Percentiles rank a stretch among this genome's conserved stretches.
phyloP scores from a whole-genome alignment of 108 stramenopile genomes.

The Mediolabrus comicus region DNA sequence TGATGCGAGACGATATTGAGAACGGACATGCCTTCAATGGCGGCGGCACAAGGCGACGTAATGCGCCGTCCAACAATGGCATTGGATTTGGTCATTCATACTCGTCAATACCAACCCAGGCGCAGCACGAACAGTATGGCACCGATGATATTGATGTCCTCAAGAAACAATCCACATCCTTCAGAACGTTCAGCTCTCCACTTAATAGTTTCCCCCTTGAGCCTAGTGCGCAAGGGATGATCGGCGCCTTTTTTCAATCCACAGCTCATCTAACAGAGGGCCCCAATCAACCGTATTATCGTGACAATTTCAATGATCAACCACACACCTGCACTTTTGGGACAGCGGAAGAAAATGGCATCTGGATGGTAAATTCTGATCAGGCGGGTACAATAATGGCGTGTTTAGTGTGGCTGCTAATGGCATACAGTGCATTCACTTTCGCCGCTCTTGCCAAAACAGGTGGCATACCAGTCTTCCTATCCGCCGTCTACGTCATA shows the following conservation, averaged over 20 bases:
- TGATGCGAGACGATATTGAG: conserved; percentile 49
- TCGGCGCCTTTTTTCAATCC: conserved; percentile 16
- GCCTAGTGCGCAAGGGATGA: neutral
- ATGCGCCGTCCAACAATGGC: conserved; percentile 8
- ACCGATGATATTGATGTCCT: conserved; percentile 15
- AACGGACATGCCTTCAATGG: conserved; percentile 18
- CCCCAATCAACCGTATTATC: conserved; percentile 50
- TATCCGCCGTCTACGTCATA: conserved; percentile 53
- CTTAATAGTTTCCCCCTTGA: neutral
- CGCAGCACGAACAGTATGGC: conserved; percentile 9
- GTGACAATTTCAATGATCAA: conserved; percentile 71
- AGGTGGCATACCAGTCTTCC: conserved; percentile 46
- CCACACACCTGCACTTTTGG: conserved; percentile 67
- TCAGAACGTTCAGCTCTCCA: conserved; percentile 17
- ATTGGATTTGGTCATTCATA: conserved; percentile 11
- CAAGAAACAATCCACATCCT: conserved; percentile 33
- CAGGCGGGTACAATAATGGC: conserved; percentile 78
- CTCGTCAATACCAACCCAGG: conserved; percentile 31
- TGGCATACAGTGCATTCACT: conserved; percentile 63
- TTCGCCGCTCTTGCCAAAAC: conserved; percentile 62
- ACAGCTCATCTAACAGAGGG: conserved; percentile 43
- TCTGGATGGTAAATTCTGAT: conserved; percentile 80
- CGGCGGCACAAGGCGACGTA: conserved; percentile 35
- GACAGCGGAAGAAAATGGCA: conserved; percentile 65
- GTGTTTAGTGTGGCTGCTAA: conserved; percentile 72